Conservation (phyloP, 2,329 filamentous ascomycete species). For the Talaromyces sp. region DNA sequence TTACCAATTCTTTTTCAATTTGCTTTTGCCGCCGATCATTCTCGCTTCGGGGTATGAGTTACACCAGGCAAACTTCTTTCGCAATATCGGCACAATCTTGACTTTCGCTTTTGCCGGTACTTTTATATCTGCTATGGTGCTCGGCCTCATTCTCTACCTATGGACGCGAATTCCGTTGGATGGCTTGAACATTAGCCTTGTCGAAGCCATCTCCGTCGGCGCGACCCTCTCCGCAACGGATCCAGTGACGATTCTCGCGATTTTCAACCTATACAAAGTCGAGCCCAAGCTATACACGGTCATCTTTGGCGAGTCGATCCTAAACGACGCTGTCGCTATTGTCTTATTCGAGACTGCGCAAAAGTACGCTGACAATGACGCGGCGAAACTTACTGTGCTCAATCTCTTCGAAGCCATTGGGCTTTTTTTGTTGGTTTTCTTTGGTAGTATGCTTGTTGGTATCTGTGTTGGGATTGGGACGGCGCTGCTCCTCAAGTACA, state of each 20-base stretch:
- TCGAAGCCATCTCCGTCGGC: slow-evolving; percentile 94
- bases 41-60: slow-evolving; percentile 94
- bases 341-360: slow-evolving; percentile 98
- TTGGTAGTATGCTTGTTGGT: slow-evolving; percentile 86
- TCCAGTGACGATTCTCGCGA: slow-evolving; percentile 94
- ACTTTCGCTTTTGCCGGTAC: slow-evolving; percentile 97
- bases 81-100: slow-evolving; percentile 93
- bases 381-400: slow-evolving; percentile 67
- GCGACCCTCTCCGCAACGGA: slow-evolving; percentile 96
- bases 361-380: slow-evolving; percentile 75
- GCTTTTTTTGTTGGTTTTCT: slow-evolving; percentile 94
- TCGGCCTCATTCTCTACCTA: slow-evolving; percentile 81
- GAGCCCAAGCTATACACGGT: slow-evolving; percentile 98
- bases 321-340: slow-evolving; percentile 98
- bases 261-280: slow-evolving; percentile 99
- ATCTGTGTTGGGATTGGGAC: slow-evolving; percentile 82
- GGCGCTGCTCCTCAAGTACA: slow-evolving; percentile 88
- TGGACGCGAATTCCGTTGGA: slow-evolving; percentile 86
- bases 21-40: slow-evolving; percentile 97
- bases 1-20: slow-evolving; percentile 99
- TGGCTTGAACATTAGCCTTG: slow-evolving; percentile 80
- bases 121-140: slow-evolving; percentile 93
- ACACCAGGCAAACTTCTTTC: slow-evolving; percentile 98
- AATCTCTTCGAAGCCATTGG: slow-evolving; percentile 89
- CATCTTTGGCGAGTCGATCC: slow-evolving; percentile 96